phyloP scores from a whole-genome alignment of 2,329 filamentous ascomycete species.

The Waltergamsia citrina region DNA sequence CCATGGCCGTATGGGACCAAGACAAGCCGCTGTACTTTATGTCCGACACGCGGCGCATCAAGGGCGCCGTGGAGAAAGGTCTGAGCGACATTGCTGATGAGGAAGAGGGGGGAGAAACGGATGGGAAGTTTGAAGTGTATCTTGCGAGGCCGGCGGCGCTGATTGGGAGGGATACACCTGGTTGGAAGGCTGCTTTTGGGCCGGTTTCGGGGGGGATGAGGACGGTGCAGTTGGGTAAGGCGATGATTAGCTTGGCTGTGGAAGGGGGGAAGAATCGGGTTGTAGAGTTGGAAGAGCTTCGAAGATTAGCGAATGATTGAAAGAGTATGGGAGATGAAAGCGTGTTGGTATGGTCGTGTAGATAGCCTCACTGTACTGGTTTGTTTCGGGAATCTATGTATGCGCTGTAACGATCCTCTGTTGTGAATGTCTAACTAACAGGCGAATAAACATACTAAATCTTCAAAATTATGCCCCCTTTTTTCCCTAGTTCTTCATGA shows the following conservation, averaged over 20 bases:
- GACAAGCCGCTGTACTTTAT: conserved; percentile 23
- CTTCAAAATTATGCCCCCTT: too few relatives aligned
- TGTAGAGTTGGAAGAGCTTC: conserved; percentile 7
- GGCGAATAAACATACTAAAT: too few relatives aligned
- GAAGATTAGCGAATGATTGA: too few relatives aligned
- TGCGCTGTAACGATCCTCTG: too few relatives aligned
- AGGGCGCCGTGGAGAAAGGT: conserved; percentile 27
- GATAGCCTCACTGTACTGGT: too few relatives aligned
- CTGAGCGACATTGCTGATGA: conserved; percentile 26
- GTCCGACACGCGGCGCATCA: conserved; percentile 24
- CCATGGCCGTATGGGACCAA: conserved; percentile 21
- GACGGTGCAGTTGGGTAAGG: conserved; percentile 22
- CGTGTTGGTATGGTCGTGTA: too few relatives aligned
- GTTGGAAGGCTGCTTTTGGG: conserved; percentile 14
- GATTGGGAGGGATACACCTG: conserved; percentile 12
- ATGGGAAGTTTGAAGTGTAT: conserved; percentile 24
- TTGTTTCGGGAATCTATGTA: too few relatives aligned
- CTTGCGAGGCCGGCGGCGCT: conserved; percentile 25
- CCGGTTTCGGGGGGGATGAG: conserved; percentile 20
- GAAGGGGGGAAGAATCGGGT: conserved; percentile 24
- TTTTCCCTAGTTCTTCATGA: too few relatives aligned
- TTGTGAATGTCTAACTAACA: too few relatives aligned
- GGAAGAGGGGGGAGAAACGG: too few relatives aligned
- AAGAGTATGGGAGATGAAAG: too few relatives aligned
- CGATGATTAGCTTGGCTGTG: conserved; percentile 23